Conservation (phyloP, 2,329 filamentous ascomycete genomes). For the Tothia fuscella region DNA sequence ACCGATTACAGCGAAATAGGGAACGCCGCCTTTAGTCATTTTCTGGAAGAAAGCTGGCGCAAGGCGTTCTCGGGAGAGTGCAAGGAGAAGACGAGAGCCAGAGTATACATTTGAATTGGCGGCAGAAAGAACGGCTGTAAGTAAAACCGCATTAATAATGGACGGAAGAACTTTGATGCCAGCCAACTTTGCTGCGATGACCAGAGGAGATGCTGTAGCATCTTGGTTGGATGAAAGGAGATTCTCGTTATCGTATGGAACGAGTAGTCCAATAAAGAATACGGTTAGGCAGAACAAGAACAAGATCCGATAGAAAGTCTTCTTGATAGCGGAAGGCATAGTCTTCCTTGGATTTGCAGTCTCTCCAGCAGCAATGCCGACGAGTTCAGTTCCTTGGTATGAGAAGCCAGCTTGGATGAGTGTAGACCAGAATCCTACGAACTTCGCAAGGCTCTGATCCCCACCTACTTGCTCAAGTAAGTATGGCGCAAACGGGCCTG, state of each 20-base stretch:
- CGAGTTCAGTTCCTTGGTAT: constrained; percentile 21
- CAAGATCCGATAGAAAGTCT: constrained; percentile 11
- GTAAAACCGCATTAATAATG: constrained; percentile 10
- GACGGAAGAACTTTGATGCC: constrained; percentile 10
- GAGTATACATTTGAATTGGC: constrained; percentile 21
- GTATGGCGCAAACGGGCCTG: constrained; percentile 38
- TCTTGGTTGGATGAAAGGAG: background rate
- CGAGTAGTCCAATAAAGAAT: constrained; percentile 10
- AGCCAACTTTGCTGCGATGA: constrained; percentile 9
- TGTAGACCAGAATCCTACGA: constrained; percentile 31
- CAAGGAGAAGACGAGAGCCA: constrained; percentile 30
- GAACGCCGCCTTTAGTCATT: constrained; percentile 29
- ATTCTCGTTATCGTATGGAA: constrained; percentile 11
- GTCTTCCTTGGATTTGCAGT: constrained; percentile 11
- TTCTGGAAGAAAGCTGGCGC: constrained; percentile 26
- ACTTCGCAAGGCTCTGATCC: constrained; percentile 23
- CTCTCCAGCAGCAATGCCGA: constrained; percentile 11
- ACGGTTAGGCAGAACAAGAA: constrained; percentile 11
- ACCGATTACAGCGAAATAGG: constrained; percentile 27
- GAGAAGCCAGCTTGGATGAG: constrained; percentile 30
- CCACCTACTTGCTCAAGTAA: constrained; percentile 25
- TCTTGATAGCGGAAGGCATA: constrained; percentile 8
- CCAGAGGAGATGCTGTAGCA: constrained; percentile 9
- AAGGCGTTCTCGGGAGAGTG: constrained; percentile 29
- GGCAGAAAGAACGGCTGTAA: constrained; percentile 5